Conservation (phyloP, 2,329 filamentous ascomycete genomes). For the Cercospora zeina region DNA sequence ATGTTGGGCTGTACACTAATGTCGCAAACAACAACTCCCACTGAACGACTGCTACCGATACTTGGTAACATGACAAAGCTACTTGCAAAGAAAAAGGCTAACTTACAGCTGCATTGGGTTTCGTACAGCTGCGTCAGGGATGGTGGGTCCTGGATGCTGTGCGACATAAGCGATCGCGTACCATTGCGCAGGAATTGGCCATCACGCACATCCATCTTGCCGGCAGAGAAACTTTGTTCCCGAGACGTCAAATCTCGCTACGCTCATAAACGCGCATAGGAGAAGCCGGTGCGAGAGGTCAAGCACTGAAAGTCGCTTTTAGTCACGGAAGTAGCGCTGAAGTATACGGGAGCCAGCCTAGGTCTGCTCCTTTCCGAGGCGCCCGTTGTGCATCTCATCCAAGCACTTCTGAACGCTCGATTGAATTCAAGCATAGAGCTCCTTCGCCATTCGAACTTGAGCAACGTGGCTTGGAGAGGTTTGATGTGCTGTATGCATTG, state of each 20-base stretch:
- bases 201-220: neutral
- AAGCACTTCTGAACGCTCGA: neutral
- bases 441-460: neutral
- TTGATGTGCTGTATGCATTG: neutral
- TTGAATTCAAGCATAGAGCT: neutral
- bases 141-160: conserved; percentile 14
- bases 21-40: neutral
- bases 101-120: neutral
- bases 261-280: neutral
- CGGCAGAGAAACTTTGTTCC: neutral
- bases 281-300: neutral
- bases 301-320: neutral
- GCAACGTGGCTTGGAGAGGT: neutral
- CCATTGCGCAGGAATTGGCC: conserved; percentile 17
- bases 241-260: neutral
- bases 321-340: neutral
- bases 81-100: conserved; percentile 13
- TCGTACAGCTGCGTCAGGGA: conserved; percentile 16
- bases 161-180: conserved; percentile 16
- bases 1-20: neutral
- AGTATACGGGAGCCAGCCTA: neutral
- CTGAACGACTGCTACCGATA: neutral
- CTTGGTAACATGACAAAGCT: conserved; percentile 16
- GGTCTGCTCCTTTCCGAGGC: neutral
- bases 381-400: neutral